Percentiles rank a stretch among this genome's conserved stretches.
Evolutionary conservation across 192 early-diverging fungal species (phyloP).

Genomic region (Oehlia diaphana): DNA sequence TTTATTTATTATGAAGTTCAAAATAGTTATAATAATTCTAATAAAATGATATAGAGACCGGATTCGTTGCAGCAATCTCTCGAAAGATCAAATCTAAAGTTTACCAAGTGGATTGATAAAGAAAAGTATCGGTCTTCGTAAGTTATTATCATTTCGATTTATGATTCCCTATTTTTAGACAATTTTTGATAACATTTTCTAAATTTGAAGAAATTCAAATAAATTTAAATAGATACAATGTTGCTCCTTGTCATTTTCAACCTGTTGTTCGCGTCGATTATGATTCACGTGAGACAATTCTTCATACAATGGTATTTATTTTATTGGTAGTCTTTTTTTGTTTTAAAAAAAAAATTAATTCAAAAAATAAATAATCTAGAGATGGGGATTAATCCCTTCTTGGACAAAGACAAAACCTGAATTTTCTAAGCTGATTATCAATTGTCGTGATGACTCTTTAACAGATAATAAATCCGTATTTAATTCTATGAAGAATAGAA

Average conservation of each 20-base stretch:
- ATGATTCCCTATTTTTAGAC: not conserved
- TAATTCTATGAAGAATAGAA: constrained; percentile 45
- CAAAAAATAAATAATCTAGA: constrained; percentile 28
- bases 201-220: not conserved
- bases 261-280: constrained; percentile 41
- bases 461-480: constrained; percentile 48
- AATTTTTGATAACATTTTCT: not conserved
- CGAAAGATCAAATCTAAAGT: not conserved
- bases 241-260: constrained; percentile 46
- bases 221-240: constrained; percentile 43
- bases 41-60: not conserved
- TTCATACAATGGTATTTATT: constrained; percentile 48
- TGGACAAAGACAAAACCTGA: constrained; percentile 40
- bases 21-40: not conserved
- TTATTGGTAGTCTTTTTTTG: not conserved
- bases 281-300: constrained; percentile 29
- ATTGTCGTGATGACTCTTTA: constrained; percentile 56
- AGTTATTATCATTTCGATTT: not conserved
- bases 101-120: not conserved
- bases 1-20: not conserved
- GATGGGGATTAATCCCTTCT: constrained; percentile 56
- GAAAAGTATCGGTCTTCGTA: constrained; percentile 6
- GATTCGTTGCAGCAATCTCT: not conserved
- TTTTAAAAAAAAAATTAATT: not conserved
- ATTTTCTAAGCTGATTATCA: constrained; percentile 45